Evolutionary conservation across 129 eudicot genomes (phyloP), one percentile per base, ranked within the genome.

Genomic region (Helianthus annuus): DNA sequence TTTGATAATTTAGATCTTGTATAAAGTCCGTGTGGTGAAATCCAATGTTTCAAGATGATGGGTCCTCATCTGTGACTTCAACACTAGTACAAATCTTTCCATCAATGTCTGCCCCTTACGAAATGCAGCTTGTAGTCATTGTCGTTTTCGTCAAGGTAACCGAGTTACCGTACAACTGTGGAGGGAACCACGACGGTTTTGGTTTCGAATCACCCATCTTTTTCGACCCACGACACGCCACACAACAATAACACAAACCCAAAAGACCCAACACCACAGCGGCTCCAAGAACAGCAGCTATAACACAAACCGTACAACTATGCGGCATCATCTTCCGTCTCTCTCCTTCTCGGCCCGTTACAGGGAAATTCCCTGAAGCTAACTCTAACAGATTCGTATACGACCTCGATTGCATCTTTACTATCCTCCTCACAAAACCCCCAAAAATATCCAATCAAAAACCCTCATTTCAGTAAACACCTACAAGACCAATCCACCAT

Each of bases 71-170:
- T 19, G 22, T 19, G 22, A 19, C 22, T 19, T 19, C 22, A 19
- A 19, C 22, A 19, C 22, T 19, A 19, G 22, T 19, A 0, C 22
- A 19, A 19, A 19, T 19, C 22, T 19, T 19, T 19, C 22, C 22
- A 19, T 19, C 22, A 19, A 19, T 19, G 22, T 19, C 22, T 19
- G 22, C 22, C 22, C 22, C 83, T 57, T 88, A 70, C 5, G 99
- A 95, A 77, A 90, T 87, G 83, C 98, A 93, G 82, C 98, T 93
- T n/a, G 92, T 92, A 45, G 81, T 68, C 3, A 88, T 83, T 6
- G 96, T 84, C 83, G 74, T 81, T 59, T 95, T 95, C 12, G 96
- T 88, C 81, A 84, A 6, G 17, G 94, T 85, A 66, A 87, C 78
- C 40, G 99, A 94, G 80, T 90, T 93, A 19, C 96, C 98, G 70